These are phyloP conservation scores for Cyclotella cryptica DNA, from an alignment of 108 stramenopile species.

Conservation along the genomic window DNA sequence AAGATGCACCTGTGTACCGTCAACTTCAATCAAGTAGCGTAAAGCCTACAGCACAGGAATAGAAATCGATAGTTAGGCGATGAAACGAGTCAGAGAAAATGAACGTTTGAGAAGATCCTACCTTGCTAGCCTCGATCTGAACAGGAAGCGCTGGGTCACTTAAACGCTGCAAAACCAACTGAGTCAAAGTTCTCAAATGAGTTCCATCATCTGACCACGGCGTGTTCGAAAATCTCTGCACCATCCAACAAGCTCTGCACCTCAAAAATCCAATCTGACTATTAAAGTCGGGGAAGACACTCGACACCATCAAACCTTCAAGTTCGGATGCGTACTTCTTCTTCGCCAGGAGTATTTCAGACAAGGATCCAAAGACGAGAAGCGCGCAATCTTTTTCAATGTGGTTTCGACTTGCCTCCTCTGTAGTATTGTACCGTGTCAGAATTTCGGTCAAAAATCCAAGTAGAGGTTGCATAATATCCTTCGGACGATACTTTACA, in stretches of 20 bases:
- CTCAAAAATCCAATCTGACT: conserved; percentile 92
- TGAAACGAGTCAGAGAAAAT: background rate
- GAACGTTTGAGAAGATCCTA: background rate
- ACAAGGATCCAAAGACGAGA: conserved; percentile 86
- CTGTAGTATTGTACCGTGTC: conserved; percentile 76
- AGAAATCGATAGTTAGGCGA: background rate
- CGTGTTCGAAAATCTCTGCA: conserved; percentile 86
- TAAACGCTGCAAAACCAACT: conserved; percentile 81
- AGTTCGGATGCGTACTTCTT: conserved; percentile 84
- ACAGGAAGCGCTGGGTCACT: conserved; percentile 96
- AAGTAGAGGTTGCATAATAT: conserved; percentile 88
- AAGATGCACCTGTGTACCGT: conserved; percentile 88
- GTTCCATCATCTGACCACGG: conserved; percentile 84
- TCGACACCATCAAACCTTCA: conserved; percentile 87
- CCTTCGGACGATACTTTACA: conserved; percentile 92
- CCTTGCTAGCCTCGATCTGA: conserved; percentile 94
- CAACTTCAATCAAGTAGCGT: conserved; percentile 91
- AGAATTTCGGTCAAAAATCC: conserved; percentile 84
- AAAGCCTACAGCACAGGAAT: conserved; percentile 54
- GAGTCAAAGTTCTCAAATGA: conserved; percentile 67
- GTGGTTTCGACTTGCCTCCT: conserved; percentile 81
- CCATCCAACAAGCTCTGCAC: conserved; percentile 95
- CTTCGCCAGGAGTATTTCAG: conserved; percentile 77
- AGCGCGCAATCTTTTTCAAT: conserved; percentile 94
- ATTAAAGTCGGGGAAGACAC: conserved; percentile 95